These are phyloP conservation scores for Miscanthus sacchariflorus DNA, from an alignment of 202 grass and related monocot species.

Conservation along the genomic window DNA sequence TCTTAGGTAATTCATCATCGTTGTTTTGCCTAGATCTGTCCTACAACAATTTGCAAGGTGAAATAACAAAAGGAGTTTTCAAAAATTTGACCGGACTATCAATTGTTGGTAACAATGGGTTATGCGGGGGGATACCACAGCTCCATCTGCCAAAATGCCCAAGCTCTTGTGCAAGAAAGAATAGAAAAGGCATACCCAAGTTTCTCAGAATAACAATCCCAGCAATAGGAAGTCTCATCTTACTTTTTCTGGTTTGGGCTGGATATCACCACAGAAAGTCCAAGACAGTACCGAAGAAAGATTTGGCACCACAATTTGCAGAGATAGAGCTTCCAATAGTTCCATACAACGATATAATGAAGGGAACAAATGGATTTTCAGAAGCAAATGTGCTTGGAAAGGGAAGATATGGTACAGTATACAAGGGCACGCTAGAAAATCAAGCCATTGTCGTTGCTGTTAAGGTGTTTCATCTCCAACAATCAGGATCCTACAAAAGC, in stretches of 20 bases:
- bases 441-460: background rate
- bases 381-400: constrained; percentile 46
- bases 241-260: background rate
- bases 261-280: background rate
- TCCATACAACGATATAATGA: constrained; percentile 35
- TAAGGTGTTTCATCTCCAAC: constrained; percentile 52
- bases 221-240: background rate
- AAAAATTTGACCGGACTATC: background rate
- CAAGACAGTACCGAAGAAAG: background rate
- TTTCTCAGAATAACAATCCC: background rate
- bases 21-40: background rate
- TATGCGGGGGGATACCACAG: background rate
- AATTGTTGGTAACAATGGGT: background rate
- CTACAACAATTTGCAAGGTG: constrained; percentile 13
- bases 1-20: background rate
- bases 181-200: background rate
- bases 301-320: background rate
- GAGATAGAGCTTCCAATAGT: constrained; percentile 7
- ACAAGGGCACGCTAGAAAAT: constrained; percentile 29
- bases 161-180: background rate
- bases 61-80: background rate
- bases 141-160: background rate
- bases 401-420: constrained; percentile 44
- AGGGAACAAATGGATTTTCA: constrained; percentile 39
- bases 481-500: constrained; percentile 43